These are phyloP conservation scores for Mesembryanthemum crystallinum DNA, from an alignment of 148 eudicot genomes.

Conservation along the genomic window DNA sequence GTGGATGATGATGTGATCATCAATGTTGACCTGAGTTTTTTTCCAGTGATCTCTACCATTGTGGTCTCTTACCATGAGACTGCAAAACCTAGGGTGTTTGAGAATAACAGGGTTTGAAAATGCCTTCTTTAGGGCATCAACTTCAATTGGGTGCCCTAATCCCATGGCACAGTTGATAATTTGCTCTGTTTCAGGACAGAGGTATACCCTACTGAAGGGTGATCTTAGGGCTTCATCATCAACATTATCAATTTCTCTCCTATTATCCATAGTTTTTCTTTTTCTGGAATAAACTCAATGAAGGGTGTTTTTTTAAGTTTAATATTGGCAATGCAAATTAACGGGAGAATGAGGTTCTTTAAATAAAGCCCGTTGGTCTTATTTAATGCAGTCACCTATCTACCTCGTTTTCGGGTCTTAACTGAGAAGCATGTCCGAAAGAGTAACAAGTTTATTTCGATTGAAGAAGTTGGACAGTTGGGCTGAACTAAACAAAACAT, in stretches of 20 bases:
- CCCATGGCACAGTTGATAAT: conserved; percentile 51
- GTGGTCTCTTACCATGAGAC: conserved; percentile 49
- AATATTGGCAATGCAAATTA: too few relatives aligned
- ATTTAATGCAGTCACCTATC: too few relatives aligned
- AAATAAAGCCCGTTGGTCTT: too few relatives aligned
- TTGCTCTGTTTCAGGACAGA: conserved; percentile 47
- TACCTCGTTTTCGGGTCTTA: too few relatives aligned
- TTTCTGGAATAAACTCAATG: not conserved
- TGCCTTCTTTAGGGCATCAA: conserved; percentile 35
- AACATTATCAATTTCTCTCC: not conserved
- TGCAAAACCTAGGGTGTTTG: conserved; percentile 66
- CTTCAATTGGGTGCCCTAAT: conserved; percentile 34
- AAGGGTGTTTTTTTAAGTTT: too few relatives aligned
- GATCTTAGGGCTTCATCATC: conserved; percentile 18
- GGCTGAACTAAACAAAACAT: too few relatives aligned
- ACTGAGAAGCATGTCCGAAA: too few relatives aligned
- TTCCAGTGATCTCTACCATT: conserved; percentile 48
- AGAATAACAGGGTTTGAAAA: conserved; percentile 41
- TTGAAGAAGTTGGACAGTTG: too few relatives aligned
- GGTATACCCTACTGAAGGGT: conserved; percentile 31
- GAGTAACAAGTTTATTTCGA: too few relatives aligned
- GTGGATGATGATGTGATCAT: conserved; percentile 50
- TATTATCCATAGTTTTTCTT: not conserved
- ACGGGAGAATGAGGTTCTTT: too few relatives aligned
- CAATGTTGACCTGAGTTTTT: conserved; percentile 41